These are phyloP conservation scores for Sporothrix schenckii DNA, from an alignment of 2,329 filamentous ascomycete genomes.

Conservation along the genomic window DNA sequence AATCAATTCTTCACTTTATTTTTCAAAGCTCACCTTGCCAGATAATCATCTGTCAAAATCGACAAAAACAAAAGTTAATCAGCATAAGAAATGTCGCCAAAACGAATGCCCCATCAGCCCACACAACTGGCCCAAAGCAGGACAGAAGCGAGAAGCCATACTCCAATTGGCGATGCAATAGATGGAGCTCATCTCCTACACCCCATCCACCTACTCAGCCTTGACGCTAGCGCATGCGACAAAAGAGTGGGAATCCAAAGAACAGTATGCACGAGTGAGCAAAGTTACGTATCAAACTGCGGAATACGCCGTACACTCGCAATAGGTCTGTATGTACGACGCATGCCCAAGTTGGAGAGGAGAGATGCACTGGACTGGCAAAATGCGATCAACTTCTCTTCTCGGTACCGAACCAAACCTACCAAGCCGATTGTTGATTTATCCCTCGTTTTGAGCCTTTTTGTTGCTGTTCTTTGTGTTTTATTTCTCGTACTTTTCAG, in stretches of 20 bases:
- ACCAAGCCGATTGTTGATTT: background rate
- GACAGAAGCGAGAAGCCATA: slow-evolving; percentile 9
- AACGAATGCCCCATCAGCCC: too few species aligned
- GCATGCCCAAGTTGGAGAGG: background rate
- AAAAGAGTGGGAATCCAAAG: background rate
- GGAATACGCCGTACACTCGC: background rate
- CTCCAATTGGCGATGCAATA: slow-evolving; percentile 15
- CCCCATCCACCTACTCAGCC: background rate
- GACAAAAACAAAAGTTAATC: too few species aligned
- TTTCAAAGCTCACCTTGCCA: background rate
- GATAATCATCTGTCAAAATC: too few species aligned
- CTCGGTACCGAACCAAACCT: background rate
- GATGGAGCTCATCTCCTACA: slow-evolving; percentile 22
- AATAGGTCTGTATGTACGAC: background rate
- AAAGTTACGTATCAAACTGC: background rate
- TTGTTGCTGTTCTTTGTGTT: too few species aligned
- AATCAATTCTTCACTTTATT: too few species aligned
- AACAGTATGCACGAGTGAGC: too few species aligned
- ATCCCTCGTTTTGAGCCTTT: background rate
- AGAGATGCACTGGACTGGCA: background rate
- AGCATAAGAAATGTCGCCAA: too few species aligned
- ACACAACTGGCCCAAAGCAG: background rate
- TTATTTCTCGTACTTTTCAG: too few species aligned
- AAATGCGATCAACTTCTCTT: background rate
- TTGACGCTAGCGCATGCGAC: background rate